Percentiles rank a stretch among this genome's conserved stretches.
Conservation (phyloP, 225 moss, liverwort and hornwort genomes). For the Sphagnum contortum region DNA sequence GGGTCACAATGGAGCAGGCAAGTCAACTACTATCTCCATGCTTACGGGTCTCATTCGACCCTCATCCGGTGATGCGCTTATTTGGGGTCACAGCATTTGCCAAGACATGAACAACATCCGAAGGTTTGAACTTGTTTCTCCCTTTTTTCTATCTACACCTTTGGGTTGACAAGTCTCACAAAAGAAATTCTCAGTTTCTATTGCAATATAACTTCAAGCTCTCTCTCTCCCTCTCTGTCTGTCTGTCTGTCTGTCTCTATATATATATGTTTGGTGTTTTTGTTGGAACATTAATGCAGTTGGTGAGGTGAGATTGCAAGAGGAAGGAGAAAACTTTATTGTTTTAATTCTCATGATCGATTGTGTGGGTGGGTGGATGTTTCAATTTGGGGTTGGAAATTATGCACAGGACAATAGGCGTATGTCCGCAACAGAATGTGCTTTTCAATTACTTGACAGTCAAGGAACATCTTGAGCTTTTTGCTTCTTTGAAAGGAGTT, state of each 20-base stretch:
- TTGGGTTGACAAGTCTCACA: no score
- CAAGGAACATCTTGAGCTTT: conserved; percentile 78
- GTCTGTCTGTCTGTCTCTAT: no score
- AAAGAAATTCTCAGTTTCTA: no score
- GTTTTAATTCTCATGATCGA: no score
- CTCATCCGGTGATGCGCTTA: conserved; percentile 67
- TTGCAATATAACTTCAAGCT: neutral
- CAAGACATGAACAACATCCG: conserved; percentile 66
- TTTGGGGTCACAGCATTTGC: conserved; percentile 85
- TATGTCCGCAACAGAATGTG: conserved; percentile 94
- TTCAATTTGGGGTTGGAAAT: no score
- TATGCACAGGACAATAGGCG: conserved; percentile 67
- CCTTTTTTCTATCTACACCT: no score
- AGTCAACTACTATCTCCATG: conserved; percentile 90
- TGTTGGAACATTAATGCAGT: no score
- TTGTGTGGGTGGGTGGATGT: no score
- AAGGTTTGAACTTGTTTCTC: conserved; percentile 35
- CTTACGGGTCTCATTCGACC: conserved; percentile 79
- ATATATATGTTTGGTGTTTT: no score
- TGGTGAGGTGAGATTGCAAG: no score
- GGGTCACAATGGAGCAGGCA: conserved; percentile 95
- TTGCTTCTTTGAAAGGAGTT: conserved; percentile 74
- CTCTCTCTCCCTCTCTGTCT: neutral
- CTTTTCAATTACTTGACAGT: conserved; percentile 73
- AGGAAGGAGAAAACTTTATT: no score